Evolutionary conservation across 1,284 basidiomycete species (phyloP).

Genomic region (Thelephora terrestris): DNA sequence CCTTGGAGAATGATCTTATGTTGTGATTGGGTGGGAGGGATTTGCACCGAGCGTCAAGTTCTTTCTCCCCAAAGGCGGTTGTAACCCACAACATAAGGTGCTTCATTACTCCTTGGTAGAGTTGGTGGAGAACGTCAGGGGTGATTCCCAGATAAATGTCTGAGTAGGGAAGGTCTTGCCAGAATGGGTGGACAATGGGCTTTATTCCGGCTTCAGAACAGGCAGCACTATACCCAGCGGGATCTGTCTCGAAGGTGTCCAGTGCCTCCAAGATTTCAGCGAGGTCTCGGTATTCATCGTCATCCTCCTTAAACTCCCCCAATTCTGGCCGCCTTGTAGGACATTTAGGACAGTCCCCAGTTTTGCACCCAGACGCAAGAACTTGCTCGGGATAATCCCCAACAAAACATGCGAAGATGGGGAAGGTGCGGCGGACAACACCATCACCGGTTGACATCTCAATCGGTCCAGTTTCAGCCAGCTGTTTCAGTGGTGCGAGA

Average conservation of each 20-base stretch:
- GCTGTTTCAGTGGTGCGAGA: too few relatives aligned
- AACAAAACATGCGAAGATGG: constrained; percentile 17
- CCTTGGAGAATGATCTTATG: neutral
- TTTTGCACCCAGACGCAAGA: constrained; percentile 14
- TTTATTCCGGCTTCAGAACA: constrained; percentile 2
- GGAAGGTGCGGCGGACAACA: constrained; percentile 6
- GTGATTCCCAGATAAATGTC: too few relatives aligned
- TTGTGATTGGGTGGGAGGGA: neutral
- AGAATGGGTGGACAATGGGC: constrained; percentile 19
- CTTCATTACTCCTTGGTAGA: too few relatives aligned
- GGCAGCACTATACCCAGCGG: too few relatives aligned
- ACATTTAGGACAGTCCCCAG: constrained; percentile 16
- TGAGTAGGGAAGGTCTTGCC: constrained; percentile 18
- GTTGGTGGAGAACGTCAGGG: too few relatives aligned
- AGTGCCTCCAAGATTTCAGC: constrained; percentile 6
- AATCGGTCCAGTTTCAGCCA: constrained; percentile 13
- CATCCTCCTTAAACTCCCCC: neutral
- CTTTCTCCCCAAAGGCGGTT: neutral
- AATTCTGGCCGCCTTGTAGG: too few relatives aligned
- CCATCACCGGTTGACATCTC: constrained; percentile 16
- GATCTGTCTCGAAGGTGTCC: neutral
- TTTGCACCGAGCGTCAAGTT: neutral
- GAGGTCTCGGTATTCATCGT: constrained; percentile 3
- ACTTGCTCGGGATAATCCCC: constrained; percentile 21
- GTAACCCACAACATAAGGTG: constrained; percentile 10